Percentiles rank a stretch among this genome's conserved stretches.
These are phyloP conservation scores for Monosporascus sp. DNA, from an alignment of 2,329 filamentous ascomycete species.

Conservation along the genomic window DNA sequence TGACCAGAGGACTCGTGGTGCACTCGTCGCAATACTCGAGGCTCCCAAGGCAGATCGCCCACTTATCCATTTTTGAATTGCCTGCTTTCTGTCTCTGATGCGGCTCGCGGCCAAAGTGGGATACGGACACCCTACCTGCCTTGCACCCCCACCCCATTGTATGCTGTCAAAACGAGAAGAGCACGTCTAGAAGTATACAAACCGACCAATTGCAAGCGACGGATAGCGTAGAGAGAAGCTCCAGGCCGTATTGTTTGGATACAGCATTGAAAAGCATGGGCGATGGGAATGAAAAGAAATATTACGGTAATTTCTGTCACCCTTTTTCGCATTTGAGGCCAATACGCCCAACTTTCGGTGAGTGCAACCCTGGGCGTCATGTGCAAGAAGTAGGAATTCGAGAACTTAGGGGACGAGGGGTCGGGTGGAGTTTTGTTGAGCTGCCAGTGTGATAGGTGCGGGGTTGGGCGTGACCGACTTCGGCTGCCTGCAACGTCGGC, in stretches of 20 bases:
- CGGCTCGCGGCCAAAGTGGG: neutral
- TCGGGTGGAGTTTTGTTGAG: neutral
- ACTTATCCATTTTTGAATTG: neutral
- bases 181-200: too few species aligned
- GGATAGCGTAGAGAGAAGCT: too few species aligned
- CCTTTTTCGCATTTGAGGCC: neutral
- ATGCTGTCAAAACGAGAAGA: too few species aligned
- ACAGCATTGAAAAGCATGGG: neutral
- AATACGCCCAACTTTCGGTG: neutral
- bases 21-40: conserved; percentile 10
- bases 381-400: neutral
- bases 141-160: neutral
- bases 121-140: neutral
- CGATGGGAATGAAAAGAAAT: neutral
- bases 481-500: neutral
- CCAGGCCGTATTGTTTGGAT: neutral
- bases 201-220: too few species aligned
- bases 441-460: neutral
- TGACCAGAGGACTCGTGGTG: neutral
- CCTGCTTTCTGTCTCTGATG: neutral
- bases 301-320: neutral
- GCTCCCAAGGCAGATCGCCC: conserved; percentile 12
- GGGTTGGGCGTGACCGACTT: neutral
- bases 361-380: neutral
- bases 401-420: neutral